Percentiles rank a stretch among this genome's conserved stretches.
These are phyloP conservation scores for Lactarius quietus DNA, from an alignment of 768 basidiomycete genomes.

Conservation along the genomic window DNA sequence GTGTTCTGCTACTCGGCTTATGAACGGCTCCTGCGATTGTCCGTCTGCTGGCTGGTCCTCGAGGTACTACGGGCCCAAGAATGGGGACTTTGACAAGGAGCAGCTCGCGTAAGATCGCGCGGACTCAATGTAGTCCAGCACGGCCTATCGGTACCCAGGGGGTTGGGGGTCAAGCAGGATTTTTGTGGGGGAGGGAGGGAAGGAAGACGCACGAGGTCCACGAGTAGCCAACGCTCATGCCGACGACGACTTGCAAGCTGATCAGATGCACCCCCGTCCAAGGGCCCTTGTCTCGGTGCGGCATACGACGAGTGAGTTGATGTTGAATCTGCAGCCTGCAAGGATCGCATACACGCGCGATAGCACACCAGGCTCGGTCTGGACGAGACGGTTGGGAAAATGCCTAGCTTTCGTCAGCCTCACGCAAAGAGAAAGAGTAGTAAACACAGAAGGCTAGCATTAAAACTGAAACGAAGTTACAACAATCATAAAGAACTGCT, in stretches of 20 bases:
- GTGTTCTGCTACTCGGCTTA: constrained; percentile 44
- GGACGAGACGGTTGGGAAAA: no score
- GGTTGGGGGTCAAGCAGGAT: no score
- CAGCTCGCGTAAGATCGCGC: constrained; percentile 87
- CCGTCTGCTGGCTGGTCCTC: constrained; percentile 87
- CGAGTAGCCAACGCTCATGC: constrained; percentile 92
- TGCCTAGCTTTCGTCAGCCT: no score
- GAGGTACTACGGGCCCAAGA: constrained; percentile 93
- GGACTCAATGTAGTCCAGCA: constrained; percentile 96
- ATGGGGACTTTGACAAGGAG: constrained; percentile 96
- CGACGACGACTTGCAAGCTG: constrained; percentile 93
- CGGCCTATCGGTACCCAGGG: constrained; percentile 94
- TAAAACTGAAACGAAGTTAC: no score
- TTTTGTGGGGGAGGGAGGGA: not conserved
- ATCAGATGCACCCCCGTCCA: constrained; percentile 96
- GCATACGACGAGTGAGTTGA: constrained; percentile 97
- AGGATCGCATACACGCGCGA: constrained; percentile 97
- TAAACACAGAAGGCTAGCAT: no score
- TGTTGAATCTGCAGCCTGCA: constrained; percentile 96
- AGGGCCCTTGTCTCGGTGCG: constrained; percentile 96
- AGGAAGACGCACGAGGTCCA: constrained; percentile 92
- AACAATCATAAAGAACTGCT: no score
- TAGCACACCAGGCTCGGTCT: constrained; percentile 99
- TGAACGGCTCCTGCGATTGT: constrained; percentile 62
- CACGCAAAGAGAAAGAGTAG: no score